Conservation (phyloP, 1,139 yeast species). For the Lipomyces yarrowii region DNA sequence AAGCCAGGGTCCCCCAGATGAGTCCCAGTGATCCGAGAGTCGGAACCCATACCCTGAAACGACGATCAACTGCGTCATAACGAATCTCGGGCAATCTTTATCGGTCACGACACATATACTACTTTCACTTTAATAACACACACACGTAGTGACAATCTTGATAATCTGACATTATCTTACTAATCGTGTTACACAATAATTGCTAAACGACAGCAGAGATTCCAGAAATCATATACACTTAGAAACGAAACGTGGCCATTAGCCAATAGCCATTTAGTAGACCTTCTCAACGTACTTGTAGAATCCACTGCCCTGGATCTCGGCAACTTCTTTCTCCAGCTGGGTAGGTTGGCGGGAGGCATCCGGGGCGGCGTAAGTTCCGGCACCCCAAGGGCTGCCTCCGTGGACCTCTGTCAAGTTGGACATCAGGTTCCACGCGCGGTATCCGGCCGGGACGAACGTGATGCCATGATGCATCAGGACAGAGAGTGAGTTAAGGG, state of each 20-base stretch:
- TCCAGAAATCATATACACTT: not conserved
- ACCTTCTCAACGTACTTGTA: conserved; percentile 47
- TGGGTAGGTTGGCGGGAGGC: conserved; percentile 65
- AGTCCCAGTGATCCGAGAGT: too few species aligned
- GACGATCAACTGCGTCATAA: too few species aligned
- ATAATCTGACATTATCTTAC: too few species aligned
- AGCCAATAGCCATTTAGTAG: not conserved
- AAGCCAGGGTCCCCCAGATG: too few species aligned
- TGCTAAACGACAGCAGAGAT: not conserved
- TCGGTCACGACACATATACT: too few species aligned
- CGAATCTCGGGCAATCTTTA: too few species aligned
- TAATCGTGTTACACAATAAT: too few species aligned
- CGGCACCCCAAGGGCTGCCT: conserved; percentile 76
- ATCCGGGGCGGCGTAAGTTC: conserved; percentile 72
- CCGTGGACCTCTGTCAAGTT: conserved; percentile 66
- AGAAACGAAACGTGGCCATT: not conserved
- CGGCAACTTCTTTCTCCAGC: conserved; percentile 62
- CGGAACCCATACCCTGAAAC: too few species aligned
- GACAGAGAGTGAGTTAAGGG: conserved; percentile 53
- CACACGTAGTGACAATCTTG: too few species aligned
- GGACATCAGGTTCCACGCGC: conserved; percentile 54
- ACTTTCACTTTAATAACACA: too few species aligned
- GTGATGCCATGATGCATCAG: conserved; percentile 65
- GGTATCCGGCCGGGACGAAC: conserved; percentile 58
- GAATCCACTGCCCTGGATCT: conserved; percentile 66